Percentiles rank a stretch among this genome's conserved stretches.
Conservation (phyloP, 129 eudicot genomes). For the Heracleum sosnowskyi region DNA sequence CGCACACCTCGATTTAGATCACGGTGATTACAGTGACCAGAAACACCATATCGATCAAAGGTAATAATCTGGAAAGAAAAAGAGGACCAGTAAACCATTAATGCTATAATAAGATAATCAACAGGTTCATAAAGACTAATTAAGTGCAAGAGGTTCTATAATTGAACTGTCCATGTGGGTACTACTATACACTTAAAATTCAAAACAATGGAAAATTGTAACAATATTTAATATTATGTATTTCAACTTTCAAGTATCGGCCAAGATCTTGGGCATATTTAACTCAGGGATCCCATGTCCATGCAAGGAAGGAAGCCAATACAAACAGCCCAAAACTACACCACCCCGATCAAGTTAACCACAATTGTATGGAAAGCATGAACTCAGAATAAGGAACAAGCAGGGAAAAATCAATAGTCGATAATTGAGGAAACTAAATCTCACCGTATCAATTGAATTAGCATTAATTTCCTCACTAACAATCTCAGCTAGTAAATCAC, state of each 20-base stretch:
- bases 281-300: background rate
- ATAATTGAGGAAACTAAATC: slow-evolving; percentile 12
- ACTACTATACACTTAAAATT: background rate
- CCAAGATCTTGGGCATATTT: background rate
- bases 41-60: slow-evolving; percentile 79
- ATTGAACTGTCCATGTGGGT: background rate
- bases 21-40: slow-evolving; percentile 90
- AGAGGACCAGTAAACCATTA: background rate
- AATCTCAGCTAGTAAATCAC: slow-evolving; percentile 37
- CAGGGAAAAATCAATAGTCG: background rate
- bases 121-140: background rate
- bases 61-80: slow-evolving; percentile 52
- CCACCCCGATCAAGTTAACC: background rate
- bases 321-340: background rate
- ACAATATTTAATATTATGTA: background rate
- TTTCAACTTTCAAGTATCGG: background rate
- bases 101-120: background rate
- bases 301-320: background rate
- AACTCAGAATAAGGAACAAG: background rate
- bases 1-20: slow-evolving; percentile 70
- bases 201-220: background rate
- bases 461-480: slow-evolving; percentile 36
- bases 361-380: background rate
- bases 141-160: background rate
- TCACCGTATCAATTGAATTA: slow-evolving; percentile 57